Conservation (phyloP, 768 basidiomycete genomes). For the Sutorius australiensis region DNA sequence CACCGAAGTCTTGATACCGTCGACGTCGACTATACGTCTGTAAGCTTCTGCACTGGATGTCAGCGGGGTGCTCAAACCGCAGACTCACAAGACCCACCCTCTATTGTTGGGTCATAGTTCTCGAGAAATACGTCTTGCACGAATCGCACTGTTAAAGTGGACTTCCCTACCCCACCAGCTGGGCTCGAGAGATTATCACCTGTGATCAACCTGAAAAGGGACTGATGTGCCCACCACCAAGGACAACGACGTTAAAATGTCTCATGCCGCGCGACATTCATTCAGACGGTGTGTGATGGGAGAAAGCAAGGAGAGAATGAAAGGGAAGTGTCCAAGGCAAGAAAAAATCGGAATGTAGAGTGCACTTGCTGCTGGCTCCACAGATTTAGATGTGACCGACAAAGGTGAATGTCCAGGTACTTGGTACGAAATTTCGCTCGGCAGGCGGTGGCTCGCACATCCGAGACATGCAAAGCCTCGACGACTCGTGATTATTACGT, state of each 20-base stretch:
- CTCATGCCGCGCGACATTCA: constrained; percentile 44
- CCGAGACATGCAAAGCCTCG: no score
- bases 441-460: no score
- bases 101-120: constrained; percentile 80
- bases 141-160: constrained; percentile 78
- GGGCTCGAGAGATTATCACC: constrained; percentile 6
- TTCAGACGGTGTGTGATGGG: constrained; percentile 5
- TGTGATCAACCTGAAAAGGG: background rate
- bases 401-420: background rate
- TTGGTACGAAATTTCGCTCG: background rate
- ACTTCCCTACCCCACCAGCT: constrained; percentile 91
- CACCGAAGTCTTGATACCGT: constrained; percentile 61
- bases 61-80: constrained; percentile 1
- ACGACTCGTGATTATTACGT: constrained; percentile 6
- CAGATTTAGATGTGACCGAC: background rate
- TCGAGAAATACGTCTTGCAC: constrained; percentile 70
- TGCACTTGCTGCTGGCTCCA: background rate
- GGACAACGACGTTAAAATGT: constrained; percentile 73
- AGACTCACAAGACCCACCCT: constrained; percentile 45
- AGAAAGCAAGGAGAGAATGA: constrained; percentile 4
- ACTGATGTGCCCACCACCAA: constrained; percentile 57
- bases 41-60: constrained; percentile 57
- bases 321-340: no score
- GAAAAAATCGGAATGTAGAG: background rate
- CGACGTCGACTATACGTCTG: constrained; percentile 58